Conservation (phyloP, 108 stramenopile genomes). For the Aurantiochytrium sp. region DNA sequence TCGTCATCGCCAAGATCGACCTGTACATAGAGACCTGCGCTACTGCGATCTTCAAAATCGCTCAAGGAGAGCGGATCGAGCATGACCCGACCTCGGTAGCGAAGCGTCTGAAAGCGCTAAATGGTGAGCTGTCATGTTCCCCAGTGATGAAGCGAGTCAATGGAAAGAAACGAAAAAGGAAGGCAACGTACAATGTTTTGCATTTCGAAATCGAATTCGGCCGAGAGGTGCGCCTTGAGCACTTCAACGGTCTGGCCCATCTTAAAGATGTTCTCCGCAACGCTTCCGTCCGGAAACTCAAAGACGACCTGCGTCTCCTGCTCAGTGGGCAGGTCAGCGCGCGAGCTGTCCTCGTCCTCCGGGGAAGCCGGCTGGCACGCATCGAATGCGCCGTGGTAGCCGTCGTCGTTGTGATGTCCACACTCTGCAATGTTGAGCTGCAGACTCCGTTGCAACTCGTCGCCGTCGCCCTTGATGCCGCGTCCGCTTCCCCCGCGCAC, state of each 20-base stretch:
- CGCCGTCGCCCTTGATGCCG: background rate
- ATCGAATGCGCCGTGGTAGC: background rate
- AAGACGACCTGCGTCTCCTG: background rate
- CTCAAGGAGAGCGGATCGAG: background rate
- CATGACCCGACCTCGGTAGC: background rate
- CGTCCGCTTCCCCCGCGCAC: background rate
- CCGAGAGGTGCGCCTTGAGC: background rate
- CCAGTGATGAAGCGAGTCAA: too few species aligned
- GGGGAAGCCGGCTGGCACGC: background rate
- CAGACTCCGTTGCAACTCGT: background rate
- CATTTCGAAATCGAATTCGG: conserved; percentile 3
- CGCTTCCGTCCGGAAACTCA: background rate
- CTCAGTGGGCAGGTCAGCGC: background rate
- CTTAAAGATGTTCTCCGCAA: background rate
- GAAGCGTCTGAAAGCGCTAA: background rate
- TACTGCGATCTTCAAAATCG: background rate
- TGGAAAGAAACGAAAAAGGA: too few species aligned
- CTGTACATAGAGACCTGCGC: background rate
- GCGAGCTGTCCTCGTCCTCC: background rate
- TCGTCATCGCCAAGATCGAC: background rate
- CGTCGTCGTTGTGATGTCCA: background rate
- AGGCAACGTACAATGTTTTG: background rate
- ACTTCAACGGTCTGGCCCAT: conserved; percentile 8
- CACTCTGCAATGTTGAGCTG: background rate
- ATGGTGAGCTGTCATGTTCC: too few species aligned